Base-by-base conservation (phyloP, 805 yeast species). In the Novakomyces olei region DNA sequence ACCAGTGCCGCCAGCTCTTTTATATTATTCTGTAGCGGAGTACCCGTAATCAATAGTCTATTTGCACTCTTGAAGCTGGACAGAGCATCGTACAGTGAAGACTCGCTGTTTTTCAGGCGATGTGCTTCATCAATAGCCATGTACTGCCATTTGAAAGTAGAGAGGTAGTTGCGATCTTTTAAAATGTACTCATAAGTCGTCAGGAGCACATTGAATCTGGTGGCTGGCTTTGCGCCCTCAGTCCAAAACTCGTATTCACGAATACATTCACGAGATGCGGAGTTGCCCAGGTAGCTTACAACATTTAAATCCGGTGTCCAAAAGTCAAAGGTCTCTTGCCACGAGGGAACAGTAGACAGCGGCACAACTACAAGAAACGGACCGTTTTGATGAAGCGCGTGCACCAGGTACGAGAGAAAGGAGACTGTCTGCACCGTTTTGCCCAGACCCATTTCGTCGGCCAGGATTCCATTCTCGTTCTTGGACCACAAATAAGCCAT, bases 401-500 rank as follows among this genome's bases (percentile, higher is more conserved):
- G 88, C 26, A 88, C 69, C 32, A 88, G 63, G 96, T 98, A 88
- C 29, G 93, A 76, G 40, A 88, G 59, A 47, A 88, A 88, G 2
- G 93, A 67, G 9, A 88, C 93, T 0, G 96, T 88, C 54, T 88
- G 98, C 10, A 88, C 94, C 6, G 98, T 88, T 49, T 88, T 88
- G 40, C 98, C 98, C 34, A 88, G 63, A 35, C 98, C 98, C 98
- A 88, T 88, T 53, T 88, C 98, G 58, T 88, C 98, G 4, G 98
- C 98, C 27, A 88, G 58, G 32, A 88, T 88, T 35, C 98, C 96
- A 52, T 88, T 88, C 56, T 88, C 95, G 53, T 85, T 79, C 46
- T 95, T 68, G 3, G 93, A 79, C 98, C 98, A 88, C 39, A 88
- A 58, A 50, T 85, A 88, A 0, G 98, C 98, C 98, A 88, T 88